Evolutionary conservation across 2,329 filamentous ascomycete species (phyloP).

Genomic region (Cercospora zeae-maydis): DNA sequence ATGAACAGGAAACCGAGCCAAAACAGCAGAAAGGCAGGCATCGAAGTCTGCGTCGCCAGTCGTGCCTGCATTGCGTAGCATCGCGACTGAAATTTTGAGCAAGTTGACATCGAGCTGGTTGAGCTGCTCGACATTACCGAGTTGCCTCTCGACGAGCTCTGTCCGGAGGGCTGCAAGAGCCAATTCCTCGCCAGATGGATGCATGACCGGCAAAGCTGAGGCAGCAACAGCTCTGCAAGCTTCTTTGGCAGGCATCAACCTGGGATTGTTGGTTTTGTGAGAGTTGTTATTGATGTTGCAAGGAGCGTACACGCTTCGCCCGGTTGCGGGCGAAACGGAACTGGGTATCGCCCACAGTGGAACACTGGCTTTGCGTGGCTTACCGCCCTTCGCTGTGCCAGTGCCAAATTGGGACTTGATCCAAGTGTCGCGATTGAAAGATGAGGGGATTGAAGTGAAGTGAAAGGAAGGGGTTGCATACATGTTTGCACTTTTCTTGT

Average conservation of each 20-base stretch:
- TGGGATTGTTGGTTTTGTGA: not conserved
- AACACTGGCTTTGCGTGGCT: constrained; percentile 19
- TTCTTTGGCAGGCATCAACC: not conserved
- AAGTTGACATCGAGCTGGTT: constrained; percentile 27
- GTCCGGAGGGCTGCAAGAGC: constrained; percentile 20
- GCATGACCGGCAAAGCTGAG: not conserved
- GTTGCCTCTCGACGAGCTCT: not conserved
- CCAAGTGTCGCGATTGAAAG: constrained; percentile 18
- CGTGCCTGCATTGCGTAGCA: constrained; percentile 18
- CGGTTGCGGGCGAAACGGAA: constrained; percentile 19
- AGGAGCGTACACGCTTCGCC: not conserved
- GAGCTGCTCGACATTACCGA: constrained; percentile 18
- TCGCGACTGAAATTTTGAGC: constrained; percentile 28
- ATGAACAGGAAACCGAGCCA: constrained; percentile 22
- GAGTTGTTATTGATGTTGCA: not conserved
- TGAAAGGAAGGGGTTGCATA: constrained; percentile 27
- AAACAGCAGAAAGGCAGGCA: constrained; percentile 18
- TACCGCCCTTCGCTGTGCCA: constrained; percentile 18
- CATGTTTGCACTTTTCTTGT: constrained; percentile 34
- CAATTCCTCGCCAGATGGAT: constrained; percentile 19
- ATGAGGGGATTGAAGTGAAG: constrained; percentile 11
- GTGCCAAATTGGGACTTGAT: constrained; percentile 21
- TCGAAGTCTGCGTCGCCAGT: constrained; percentile 21
- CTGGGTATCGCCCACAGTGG: constrained; percentile 32
- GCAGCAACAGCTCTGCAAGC: not conserved